Conservation (phyloP, 768 basidiomycete genomes). For the Panellus pusillus region DNA sequence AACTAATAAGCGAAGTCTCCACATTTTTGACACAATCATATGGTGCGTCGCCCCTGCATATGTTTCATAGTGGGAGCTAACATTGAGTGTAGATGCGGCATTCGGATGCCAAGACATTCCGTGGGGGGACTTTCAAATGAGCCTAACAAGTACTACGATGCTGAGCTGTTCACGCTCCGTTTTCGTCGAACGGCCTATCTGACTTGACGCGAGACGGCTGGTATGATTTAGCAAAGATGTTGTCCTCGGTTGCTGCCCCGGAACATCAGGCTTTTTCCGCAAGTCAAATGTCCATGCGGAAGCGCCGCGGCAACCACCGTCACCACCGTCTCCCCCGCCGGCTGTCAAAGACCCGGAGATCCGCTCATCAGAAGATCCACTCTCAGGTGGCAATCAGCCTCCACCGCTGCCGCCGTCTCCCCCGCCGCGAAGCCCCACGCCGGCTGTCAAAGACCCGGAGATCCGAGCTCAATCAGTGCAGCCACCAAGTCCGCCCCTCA, state of each 20-base stretch:
- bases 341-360: too few relatives aligned
- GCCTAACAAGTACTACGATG: constrained; percentile 8
- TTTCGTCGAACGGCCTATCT: neutral
- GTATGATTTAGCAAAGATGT: neutral
- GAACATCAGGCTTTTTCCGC: constrained; percentile 5
- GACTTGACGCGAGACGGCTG: neutral
- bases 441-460: too few relatives aligned
- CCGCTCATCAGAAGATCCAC: too few relatives aligned
- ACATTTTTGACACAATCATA: constrained; percentile 1
- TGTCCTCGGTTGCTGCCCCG: neutral
- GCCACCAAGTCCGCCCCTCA: too few relatives aligned
- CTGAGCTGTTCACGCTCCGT: neutral
- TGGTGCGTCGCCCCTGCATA: neutral
- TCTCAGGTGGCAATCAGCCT: too few relatives aligned
- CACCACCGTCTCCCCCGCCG: too few relatives aligned
- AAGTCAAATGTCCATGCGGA: neutral
- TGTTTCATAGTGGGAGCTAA: neutral
- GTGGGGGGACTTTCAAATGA: neutral
- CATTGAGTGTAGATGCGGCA: neutral
- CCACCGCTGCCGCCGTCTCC: too few relatives aligned
- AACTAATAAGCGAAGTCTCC: neutral
- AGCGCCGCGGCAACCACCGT: too few relatives aligned
- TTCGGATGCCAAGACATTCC: constrained; percentile 7
- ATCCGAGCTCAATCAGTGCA: too few relatives aligned
- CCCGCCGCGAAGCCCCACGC: too few relatives aligned